A percentile compares a stretch with the other conserved stretches of the same genome.
Conservation (phyloP, 768 basidiomycete species). For the Rhodotorula toruloides region DNA sequence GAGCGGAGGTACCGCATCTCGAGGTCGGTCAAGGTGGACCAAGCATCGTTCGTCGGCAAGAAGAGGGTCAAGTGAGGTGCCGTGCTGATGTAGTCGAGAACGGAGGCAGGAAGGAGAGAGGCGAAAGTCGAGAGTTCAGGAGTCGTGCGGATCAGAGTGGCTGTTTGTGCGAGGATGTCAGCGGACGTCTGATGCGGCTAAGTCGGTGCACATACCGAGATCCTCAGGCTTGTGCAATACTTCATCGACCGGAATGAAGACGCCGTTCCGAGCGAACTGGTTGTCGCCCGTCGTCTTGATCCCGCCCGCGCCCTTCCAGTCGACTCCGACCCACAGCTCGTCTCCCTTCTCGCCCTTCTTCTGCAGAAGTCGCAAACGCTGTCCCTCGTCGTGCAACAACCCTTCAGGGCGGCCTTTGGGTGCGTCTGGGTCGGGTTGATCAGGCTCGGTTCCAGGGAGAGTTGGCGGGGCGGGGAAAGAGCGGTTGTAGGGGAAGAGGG, state of each 20-base stretch:
- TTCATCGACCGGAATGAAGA: slow-evolving; percentile 66
- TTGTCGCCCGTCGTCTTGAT: slow-evolving; percentile 57
- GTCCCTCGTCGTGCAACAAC: slow-evolving; percentile 70
- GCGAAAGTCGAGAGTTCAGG: slow-evolving; percentile 66
- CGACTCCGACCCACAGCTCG: slow-evolving; percentile 59
- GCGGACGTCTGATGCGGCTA: background rate
- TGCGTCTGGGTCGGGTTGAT: slow-evolving; percentile 14
- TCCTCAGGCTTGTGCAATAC: slow-evolving; percentile 70
- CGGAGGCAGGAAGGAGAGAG: slow-evolving; percentile 60
- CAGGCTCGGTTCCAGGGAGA: slow-evolving; percentile 29
- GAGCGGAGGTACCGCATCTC: slow-evolving; percentile 79
- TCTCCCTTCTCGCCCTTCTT: slow-evolving; percentile 11
- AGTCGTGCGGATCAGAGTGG: slow-evolving; percentile 58
- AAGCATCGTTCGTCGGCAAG: slow-evolving; percentile 78
- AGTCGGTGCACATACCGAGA: slow-evolving; percentile 56
- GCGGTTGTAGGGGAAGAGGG: slow-evolving; percentile 59
- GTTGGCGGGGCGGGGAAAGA: slow-evolving; percentile 26
- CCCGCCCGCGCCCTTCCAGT: slow-evolving; percentile 75
- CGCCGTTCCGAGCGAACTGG: slow-evolving; percentile 65
- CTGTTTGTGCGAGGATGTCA: slow-evolving; percentile 47
- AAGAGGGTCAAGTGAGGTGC: slow-evolving; percentile 74
- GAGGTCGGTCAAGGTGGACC: slow-evolving; percentile 66
- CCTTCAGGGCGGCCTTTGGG: slow-evolving; percentile 58
- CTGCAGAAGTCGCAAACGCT: slow-evolving; percentile 64
- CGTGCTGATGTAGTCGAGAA: slow-evolving; percentile 54